Percentiles rank a stretch among this genome's conserved stretches.
These are phyloP conservation scores for Huntiella savannae DNA, from an alignment of 2,329 filamentous ascomycete species.

Conservation along the genomic window DNA sequence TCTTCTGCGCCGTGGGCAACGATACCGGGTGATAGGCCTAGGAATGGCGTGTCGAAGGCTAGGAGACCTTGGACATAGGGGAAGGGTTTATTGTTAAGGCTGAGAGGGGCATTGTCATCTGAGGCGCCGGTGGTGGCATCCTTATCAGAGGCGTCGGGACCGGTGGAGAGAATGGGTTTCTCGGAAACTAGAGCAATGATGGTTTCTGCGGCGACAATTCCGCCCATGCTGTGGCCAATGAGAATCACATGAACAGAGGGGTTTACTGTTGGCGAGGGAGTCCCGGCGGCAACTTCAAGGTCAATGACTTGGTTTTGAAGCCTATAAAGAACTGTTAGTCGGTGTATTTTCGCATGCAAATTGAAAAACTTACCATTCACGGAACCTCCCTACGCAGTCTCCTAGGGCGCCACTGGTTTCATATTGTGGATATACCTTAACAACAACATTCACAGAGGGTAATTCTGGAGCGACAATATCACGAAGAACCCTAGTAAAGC, in stretches of 20 bases:
- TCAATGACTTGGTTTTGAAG: slow-evolving; percentile 86
- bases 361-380: slow-evolving; percentile 42
- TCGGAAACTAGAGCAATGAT: slow-evolving; percentile 50
- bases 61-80: slow-evolving; percentile 80
- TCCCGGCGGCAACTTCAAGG: slow-evolving; percentile 65
- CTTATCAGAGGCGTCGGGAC: slow-evolving; percentile 16
- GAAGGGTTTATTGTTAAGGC: slow-evolving; percentile 53
- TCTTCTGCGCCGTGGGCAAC: slow-evolving; percentile 75
- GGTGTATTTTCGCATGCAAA: background rate
- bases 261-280: slow-evolving; percentile 67
- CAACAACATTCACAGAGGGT: slow-evolving; percentile 47
- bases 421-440: slow-evolving; percentile 59
- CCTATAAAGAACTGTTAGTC: slow-evolving; percentile 26
- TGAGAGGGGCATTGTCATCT: slow-evolving; percentile 15
- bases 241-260: slow-evolving; percentile 68
- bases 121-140: slow-evolving; percentile 10
- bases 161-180: slow-evolving; percentile 30
- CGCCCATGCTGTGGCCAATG: slow-evolving; percentile 77
- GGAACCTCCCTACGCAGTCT: slow-evolving; percentile 52
- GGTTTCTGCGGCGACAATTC: slow-evolving; percentile 84
- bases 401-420: slow-evolving; percentile 63
- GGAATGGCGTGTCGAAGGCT: slow-evolving; percentile 85
- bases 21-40: slow-evolving; percentile 62
- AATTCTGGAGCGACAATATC: slow-evolving; percentile 43
- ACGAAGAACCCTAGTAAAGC: slow-evolving; percentile 55